Base-by-base conservation (phyloP, 306 rosid genomes). In the Coriaria nepalensis region DNA sequence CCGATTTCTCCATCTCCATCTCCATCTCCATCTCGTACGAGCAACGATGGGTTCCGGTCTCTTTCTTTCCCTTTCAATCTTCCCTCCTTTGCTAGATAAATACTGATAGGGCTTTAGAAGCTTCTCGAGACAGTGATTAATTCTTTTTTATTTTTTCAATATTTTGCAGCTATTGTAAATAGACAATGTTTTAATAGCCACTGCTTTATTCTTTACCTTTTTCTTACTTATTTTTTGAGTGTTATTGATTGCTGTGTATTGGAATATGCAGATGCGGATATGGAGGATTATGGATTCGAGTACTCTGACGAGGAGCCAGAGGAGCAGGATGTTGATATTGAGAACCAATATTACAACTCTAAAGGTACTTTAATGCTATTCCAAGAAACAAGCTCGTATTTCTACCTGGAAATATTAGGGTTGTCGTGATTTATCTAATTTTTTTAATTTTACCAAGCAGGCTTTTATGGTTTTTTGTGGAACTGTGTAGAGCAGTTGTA, bases 241-340 rank as follows among this genome's bases (percentile, higher is more conserved):
- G 14, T 13, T 8, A n/a, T 20, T 37, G 0, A 11, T 6, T 20
- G 8, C 42, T 38, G 10, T 52, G 35, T 37, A 2, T 52, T 45
- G 4, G 6, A 64, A 48, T 45, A 12, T 65, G 71, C 60, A 90
- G 97, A 90, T 68, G 97, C 95, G 35, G 97, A 90, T 71, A 90
- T 90, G 97, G 95, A 90, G 63, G 97, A 90, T 61, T 90, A 90
- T 54, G 95, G 95, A 55, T 88, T 88, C 67, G 95, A 88, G 57
- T 88, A 88, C 77, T 88, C 97, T n/a, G 97, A 88, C 11, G 97
- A 88, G 69, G 97, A 88, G 61, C 97, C 78, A 47, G 97, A 88
- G 71, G 97, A 90, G 77, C 95, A 84, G 51, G 97, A 90, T 56
- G 97, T 90, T 63, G 97, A 90, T 62, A 90, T 90, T 65, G 97